Conservation (phyloP, 2,329 filamentous ascomycete genomes). For the Claviceps spartinae region DNA sequence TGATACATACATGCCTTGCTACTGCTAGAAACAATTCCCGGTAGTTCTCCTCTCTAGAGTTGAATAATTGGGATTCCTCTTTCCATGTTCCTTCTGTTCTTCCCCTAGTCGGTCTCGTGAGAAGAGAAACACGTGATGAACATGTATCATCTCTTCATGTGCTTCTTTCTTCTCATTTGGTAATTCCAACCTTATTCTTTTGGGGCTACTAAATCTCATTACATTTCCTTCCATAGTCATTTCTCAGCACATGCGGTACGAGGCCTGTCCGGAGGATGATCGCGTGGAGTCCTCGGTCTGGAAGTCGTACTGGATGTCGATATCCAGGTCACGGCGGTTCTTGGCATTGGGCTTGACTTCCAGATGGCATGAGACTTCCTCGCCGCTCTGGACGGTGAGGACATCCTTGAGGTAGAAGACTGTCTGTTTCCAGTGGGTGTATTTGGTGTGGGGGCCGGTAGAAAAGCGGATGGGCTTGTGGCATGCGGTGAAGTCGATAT, state of each 20-base stretch:
- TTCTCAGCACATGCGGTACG: constrained; percentile 64
- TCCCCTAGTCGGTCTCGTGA: too few relatives aligned
- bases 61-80: too few relatives aligned
- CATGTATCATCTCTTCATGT: too few relatives aligned
- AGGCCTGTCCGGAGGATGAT: constrained; percentile 52
- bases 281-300: constrained; percentile 62
- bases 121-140: too few relatives aligned
- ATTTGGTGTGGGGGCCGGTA: constrained; percentile 94
- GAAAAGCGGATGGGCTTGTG: constrained; percentile 97
- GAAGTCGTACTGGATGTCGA: constrained; percentile 71
- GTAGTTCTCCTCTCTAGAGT: too few relatives aligned
- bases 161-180: background rate
- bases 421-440: constrained; percentile 99
- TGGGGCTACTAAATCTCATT: background rate
- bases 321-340: constrained; percentile 91
- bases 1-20: too few relatives aligned
- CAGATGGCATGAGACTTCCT: constrained; percentile 61
- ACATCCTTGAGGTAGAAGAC: constrained; percentile 96
- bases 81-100: too few relatives aligned
- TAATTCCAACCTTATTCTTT: background rate
- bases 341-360: constrained; percentile 81
- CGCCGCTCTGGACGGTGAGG: constrained; percentile 77
- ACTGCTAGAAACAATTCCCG: too few relatives aligned
- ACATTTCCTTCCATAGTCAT: background rate
- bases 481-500: constrained; percentile 96